Evolutionary conservation across 2,329 filamentous ascomycete genomes (phyloP).

Genomic region (Colletotrichum melonis): DNA sequence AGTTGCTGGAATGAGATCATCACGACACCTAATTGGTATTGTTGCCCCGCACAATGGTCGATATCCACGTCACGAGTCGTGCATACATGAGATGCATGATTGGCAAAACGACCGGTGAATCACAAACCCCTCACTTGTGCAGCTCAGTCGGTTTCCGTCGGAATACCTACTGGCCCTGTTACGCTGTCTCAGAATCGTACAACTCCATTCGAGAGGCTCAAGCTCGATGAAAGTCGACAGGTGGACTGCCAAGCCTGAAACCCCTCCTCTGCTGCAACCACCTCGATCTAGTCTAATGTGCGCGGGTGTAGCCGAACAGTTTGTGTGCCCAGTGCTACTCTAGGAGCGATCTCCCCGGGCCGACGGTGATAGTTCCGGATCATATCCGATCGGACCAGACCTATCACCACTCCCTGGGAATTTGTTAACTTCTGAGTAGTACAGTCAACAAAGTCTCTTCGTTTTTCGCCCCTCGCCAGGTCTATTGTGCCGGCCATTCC

Average conservation of each 20-base stretch:
- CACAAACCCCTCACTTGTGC: neutral
- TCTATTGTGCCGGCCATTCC: no score
- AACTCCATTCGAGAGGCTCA: neutral
- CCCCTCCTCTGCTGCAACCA: neutral
- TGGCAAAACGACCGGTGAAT: neutral
- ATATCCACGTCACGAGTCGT: neutral
- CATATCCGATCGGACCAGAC: neutral
- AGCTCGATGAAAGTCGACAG: neutral
- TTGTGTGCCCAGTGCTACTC: neutral
- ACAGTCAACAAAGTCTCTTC: accelerated
- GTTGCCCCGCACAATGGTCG: neutral
- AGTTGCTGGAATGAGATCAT: neutral
- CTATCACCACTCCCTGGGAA: neutral
- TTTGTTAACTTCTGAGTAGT: neutral
- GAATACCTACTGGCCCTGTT: neutral
- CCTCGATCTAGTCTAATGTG: neutral
- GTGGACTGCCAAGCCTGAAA: neutral
- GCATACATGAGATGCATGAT: neutral
- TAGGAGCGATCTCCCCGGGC: neutral
- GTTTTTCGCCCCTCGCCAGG: accelerated
- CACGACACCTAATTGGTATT: neutral
- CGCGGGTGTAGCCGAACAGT: neutral
- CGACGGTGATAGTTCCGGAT: neutral
- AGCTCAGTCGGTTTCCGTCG: neutral
- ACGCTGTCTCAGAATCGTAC: neutral